phyloP scores from a whole-genome alignment of 345 rosid genomes.

The Pistacia atlantica region DNA sequence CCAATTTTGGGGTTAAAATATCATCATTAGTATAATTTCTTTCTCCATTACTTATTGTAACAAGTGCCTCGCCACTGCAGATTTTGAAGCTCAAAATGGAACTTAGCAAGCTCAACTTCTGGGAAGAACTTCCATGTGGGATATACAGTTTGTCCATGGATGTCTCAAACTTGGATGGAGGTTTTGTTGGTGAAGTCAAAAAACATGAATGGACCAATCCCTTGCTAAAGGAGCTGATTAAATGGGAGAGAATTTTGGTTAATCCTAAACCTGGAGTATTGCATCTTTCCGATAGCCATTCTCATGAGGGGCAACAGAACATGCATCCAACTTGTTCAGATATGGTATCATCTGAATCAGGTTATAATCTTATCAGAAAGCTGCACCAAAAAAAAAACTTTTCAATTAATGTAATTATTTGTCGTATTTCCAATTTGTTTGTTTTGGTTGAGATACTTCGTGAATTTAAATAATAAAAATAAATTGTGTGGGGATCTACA shows the following conservation, averaged over 20 bases:
- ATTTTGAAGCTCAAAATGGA: constrained; percentile 48
- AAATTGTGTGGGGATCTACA: neutral
- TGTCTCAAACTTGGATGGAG: constrained; percentile 34
- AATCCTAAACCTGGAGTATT: constrained; percentile 53
- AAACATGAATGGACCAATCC: constrained; percentile 68
- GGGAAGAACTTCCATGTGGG: constrained; percentile 96
- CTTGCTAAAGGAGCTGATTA: constrained; percentile 55
- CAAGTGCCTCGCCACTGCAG: constrained; percentile 34
- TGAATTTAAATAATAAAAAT: constrained; percentile 1
- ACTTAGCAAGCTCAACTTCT: constrained; percentile 39
- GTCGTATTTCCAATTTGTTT: neutral
- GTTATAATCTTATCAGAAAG: constrained; percentile 15
- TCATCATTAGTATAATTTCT: neutral
- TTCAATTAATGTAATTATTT: neutral
- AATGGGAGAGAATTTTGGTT: constrained; percentile 68
- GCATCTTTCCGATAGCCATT: constrained; percentile 18
- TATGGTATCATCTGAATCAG: constrained; percentile 24
- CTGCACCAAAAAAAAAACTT: neutral
- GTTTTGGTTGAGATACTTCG: neutral
- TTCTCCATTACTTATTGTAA: neutral
- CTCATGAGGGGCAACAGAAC: constrained; percentile 14
- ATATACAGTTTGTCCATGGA: constrained; percentile 60
- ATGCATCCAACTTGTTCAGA: constrained; percentile 25
- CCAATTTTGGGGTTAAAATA: neutral
- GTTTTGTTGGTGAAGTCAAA: constrained; percentile 47